These are phyloP conservation scores for Asterophora lycoperdoides DNA, from an alignment of 768 basidiomycete genomes.

Conservation along the genomic window DNA sequence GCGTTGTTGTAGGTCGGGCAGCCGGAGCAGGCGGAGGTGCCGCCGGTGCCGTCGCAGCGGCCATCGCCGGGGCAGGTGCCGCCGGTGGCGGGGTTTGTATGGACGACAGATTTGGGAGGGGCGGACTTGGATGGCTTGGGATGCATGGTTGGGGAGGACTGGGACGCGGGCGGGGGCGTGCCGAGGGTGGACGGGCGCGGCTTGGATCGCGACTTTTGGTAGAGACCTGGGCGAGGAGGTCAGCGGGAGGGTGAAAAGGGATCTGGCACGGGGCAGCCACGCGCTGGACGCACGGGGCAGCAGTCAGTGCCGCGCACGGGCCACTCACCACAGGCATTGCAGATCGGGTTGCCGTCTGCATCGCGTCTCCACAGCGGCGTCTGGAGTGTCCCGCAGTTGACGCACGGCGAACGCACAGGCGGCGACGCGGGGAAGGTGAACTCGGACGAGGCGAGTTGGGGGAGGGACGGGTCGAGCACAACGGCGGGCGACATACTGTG, in stretches of 20 bases:
- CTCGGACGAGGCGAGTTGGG: constrained; percentile 8
- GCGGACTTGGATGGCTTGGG: constrained; percentile 5
- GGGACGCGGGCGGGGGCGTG: constrained; percentile 28
- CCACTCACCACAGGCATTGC: constrained; percentile 88
- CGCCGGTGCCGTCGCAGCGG: constrained; percentile 95
- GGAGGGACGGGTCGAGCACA: constrained; percentile 19
- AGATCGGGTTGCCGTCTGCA: constrained; percentile 75
- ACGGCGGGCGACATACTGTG: constrained; percentile 17
- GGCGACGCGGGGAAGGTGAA: constrained; percentile 16
- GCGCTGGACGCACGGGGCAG: too few relatives aligned
- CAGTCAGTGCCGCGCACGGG: too few relatives aligned
- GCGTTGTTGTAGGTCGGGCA: constrained; percentile 97
- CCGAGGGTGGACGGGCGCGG: constrained; percentile 64
- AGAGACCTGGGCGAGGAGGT: constrained; percentile 53
- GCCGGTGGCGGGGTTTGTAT: constrained; percentile 15
- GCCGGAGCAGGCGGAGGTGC: constrained; percentile 86
- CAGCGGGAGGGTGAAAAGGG: constrained; percentile 7
- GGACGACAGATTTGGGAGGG: constrained; percentile 5
- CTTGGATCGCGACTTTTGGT: constrained; percentile 79
- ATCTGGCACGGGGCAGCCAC: neutral
- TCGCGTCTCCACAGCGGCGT: constrained; percentile 87
- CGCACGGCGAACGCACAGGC: constrained; percentile 45
- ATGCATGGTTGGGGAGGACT: constrained; percentile 4
- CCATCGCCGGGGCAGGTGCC: constrained; percentile 99
- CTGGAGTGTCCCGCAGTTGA: constrained; percentile 71